Evolutionary conservation across 805 yeast species (phyloP).

Genomic region (Yarrowia phangngaensis): DNA sequence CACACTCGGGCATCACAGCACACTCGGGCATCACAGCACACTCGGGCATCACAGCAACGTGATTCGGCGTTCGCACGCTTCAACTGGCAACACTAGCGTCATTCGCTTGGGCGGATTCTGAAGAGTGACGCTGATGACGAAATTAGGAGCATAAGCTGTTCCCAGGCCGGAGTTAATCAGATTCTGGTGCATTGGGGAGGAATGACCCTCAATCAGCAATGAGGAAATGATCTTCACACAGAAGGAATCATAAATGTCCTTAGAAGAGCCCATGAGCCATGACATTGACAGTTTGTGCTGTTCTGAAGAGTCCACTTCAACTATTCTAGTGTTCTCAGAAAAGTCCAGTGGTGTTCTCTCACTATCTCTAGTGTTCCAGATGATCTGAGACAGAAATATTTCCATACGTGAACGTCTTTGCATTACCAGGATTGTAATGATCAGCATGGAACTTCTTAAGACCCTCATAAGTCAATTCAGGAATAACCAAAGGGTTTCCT

Average conservation of each 20-base stretch:
- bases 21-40: no score
- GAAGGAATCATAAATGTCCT: constrained; percentile 64
- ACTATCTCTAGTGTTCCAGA: constrained; percentile 40
- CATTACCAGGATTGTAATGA: constrained; percentile 87
- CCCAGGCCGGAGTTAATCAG: constrained; percentile 82
- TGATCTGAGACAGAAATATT: constrained; percentile 61
- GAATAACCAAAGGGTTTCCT: constrained; percentile 83
- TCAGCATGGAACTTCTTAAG: constrained; percentile 68
- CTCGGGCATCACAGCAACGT: no score
- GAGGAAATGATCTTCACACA: constrained; percentile 66
- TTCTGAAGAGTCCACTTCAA: constrained; percentile 51
- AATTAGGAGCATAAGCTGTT: constrained; percentile 81
- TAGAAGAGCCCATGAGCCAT: constrained; percentile 79
- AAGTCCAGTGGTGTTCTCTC: constrained; percentile 27
- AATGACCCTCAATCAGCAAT: constrained; percentile 82
- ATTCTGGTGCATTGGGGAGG: constrained; percentile 83
- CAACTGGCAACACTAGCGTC: no score
- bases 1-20: no score
- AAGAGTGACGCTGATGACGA: no score
- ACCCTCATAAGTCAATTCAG: constrained; percentile 69
- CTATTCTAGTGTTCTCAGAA: constrained; percentile 39
- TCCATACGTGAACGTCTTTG: constrained; percentile 85
- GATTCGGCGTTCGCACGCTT: no score
- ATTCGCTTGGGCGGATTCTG: no score
- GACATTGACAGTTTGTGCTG: constrained; percentile 82